phyloP scores from a whole-genome alignment of 148 eudicot species.

The Rhododendron kiyosumense region DNA sequence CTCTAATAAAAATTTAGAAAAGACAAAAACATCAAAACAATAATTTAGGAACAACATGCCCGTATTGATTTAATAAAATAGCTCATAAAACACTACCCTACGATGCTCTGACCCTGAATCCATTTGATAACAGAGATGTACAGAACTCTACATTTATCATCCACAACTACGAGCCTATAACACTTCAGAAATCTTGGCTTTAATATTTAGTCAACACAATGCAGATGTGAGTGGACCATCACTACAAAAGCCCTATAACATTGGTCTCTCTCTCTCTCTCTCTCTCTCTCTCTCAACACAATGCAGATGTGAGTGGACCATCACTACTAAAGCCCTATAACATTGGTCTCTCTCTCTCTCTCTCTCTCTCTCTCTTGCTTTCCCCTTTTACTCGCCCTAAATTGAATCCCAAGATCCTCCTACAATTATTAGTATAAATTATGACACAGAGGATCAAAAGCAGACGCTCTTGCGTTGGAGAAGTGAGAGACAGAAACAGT shows the following conservation, averaged over 20 bases:
- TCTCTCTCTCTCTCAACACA: not conserved
- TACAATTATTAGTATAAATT: slow-evolving; percentile 5
- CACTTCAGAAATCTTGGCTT: not conserved
- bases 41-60: not conserved
- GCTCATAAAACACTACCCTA: too few species aligned
- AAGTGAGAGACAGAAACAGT: not conserved
- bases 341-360: not conserved
- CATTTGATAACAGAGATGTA: too few species aligned
- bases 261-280: not conserved
- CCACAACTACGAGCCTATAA: not conserved
- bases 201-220: not conserved
- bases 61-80: not conserved
- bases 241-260: not conserved
- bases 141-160: too few species aligned
- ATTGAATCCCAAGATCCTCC: not conserved
- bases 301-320: not conserved
- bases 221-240: not conserved
- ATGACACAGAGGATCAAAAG: not conserved
- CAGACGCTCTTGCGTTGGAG: not conserved
- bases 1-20: not conserved
- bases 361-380: not conserved
- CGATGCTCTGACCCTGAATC: too few species aligned
- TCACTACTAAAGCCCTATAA: not conserved
- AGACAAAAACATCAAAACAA: not conserved
- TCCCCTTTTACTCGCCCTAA: not conserved